Base-by-base conservation (phyloP, 495 filamentous ascomycete genomes). In the Hypomontagnella submonticulosa region DNA sequence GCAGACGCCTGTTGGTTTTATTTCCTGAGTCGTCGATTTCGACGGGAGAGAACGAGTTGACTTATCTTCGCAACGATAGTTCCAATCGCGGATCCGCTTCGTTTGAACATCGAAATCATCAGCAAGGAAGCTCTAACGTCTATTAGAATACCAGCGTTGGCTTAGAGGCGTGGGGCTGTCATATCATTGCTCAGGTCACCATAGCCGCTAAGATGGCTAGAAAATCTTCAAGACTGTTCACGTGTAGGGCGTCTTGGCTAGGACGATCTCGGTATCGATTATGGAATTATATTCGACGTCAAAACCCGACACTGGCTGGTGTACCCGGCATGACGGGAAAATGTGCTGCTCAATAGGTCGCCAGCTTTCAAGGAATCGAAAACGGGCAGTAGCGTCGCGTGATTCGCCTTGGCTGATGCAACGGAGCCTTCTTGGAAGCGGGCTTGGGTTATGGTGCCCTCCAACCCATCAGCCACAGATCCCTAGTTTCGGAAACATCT, bases 351-450 rank as follows among this genome's bases (percentile, higher is more conserved):
- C 15, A 6, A 49, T 34, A 43, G 10, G 38, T 40, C 47, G 40
- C n/a, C 19, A 23, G 19, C 32, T 47, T 18, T 19, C 36, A 32
- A 41, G 53, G 19, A 58, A 36, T 41, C 42, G 38, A 46, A 40
- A 30, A 30, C 30, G 47, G 37, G 44, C 38, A 46, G 5, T 46
- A 53, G 16, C 12, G 16, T 40, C 34, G 58, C 47, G 58, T 67
- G 54, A 50, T 57, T 52, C 37, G 57, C 47, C 52, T 68, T 63
- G 49, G 65, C 65, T 56, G 42, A 59, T 55, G 64, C 36, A 63
- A 63, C 42, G 19, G 30, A 43, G 32, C 32, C n/a, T 11, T 60
- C 32, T 38, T 41, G 19, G 30, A 15, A 19, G 19, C 34, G 15
- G 33, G 38, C 5, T 8, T 40, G 33, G 34, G 18, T 16, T 34